Evolutionary conservation across 805 yeast genomes (phyloP), one percentile per base, ranked within the genome.

Genomic region (Metschnikowia noctiluminum): DNA sequence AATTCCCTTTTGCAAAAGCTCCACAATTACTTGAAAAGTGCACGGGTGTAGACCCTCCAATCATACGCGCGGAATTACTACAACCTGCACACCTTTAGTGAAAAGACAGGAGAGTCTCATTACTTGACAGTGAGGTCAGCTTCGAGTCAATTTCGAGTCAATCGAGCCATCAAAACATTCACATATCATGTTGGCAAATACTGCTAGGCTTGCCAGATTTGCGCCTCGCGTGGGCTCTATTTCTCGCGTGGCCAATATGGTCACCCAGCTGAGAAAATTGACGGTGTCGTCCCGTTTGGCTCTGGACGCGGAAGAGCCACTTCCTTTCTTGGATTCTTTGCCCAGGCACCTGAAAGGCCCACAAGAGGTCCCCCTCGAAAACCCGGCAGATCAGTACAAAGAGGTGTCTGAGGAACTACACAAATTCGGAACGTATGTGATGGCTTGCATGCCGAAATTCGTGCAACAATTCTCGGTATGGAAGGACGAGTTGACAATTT

Each of bases 391-490:
- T 56, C 77, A 81, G 63, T 87, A 82, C 70, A 73, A 72, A 60
- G 87, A 79, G 55, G 82, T 79, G 51, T 66, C 69, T 45, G 91
- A 83, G 62, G 89, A 85, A 56, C 75, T 88, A 53, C 95, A 87
- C 73, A 81, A 82, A 68, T 89, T 86, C 66, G 96, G 96, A 28
- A 78, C 80, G 48, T 89, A 89, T 63, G 65, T 89, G 55, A 84
- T 85, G 78, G 77, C 88, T 8, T 80, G 87, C 54, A 63, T 89
- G 70, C 96, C 96, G 42, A 89, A 87, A 67, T 87, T 72, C 62
- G 78, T 89, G 53, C 95, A 89, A 71, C 85, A 85, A 65, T 89
- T 87, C 60, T 76, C 88, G 6, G 96, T 89, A 42, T 89, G 96
- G 96, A 89, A 89, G 69, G 95, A 89, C 64, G 96, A 89, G 70